These are phyloP conservation scores for Conidiobolus incongruus DNA, from an alignment of 371 early-diverging fungal genomes.

Conservation along the genomic window DNA sequence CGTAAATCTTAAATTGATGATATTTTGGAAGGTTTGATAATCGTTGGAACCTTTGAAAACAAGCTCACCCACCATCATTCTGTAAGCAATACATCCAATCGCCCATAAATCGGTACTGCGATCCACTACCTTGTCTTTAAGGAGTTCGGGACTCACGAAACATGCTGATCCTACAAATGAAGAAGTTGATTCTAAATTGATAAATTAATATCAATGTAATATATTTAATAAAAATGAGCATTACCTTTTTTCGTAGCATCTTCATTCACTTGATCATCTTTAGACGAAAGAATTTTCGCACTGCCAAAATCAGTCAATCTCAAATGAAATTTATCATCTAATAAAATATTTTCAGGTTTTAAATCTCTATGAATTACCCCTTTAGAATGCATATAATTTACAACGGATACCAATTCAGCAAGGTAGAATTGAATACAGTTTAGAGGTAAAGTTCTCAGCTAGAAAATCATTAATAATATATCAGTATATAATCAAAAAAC, in stretches of 20 bases:
- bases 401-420: constrained; percentile 64
- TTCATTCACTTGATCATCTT: constrained; percentile 13
- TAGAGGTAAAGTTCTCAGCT: constrained; percentile 45
- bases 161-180: constrained; percentile 96
- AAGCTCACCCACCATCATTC: constrained; percentile 76
- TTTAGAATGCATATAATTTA: constrained; percentile 62
- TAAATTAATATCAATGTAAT: constrained; percentile 4
- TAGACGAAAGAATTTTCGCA: constrained; percentile 49
- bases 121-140: constrained; percentile 60
- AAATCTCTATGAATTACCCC: constrained; percentile 75
- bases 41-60: constrained; percentile 93
- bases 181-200: constrained; percentile 20
- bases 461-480: constrained; percentile 3
- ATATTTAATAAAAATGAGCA: neutral
- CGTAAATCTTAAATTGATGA: constrained; percentile 59
- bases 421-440: constrained; percentile 56
- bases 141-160: constrained; percentile 90
- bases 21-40: constrained; percentile 88
- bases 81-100: constrained; percentile 92
- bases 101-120: constrained; percentile 92
- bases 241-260: constrained; percentile 6
- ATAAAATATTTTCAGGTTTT: constrained; percentile 75
- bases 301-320: constrained; percentile 94
- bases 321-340: constrained; percentile 64
- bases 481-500: neutral